Evolutionary conservation across 2,329 filamentous ascomycete species (phyloP).

Genomic region (Fusarium begoniae): DNA sequence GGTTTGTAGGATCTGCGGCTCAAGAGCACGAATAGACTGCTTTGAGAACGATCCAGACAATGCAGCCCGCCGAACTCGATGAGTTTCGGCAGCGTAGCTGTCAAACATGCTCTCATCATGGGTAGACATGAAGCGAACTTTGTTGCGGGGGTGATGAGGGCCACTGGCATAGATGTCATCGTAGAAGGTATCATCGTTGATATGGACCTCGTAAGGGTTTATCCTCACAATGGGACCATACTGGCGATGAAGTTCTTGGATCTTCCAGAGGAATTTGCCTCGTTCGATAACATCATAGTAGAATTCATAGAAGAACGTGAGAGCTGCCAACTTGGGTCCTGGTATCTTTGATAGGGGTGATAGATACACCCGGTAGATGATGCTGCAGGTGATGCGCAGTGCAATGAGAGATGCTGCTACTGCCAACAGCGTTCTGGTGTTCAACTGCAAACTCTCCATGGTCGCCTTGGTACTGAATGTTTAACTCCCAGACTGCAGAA

Average conservation of each 20-base stretch:
- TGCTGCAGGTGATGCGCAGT: background rate
- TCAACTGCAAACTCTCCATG: background rate
- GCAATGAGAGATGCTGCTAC: background rate
- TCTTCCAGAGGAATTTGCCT: background rate
- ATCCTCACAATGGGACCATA: background rate
- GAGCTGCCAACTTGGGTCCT: background rate
- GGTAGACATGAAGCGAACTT: background rate
- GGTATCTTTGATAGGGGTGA: background rate
- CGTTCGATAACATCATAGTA: slow-evolving; percentile 1
- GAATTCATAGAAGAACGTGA: background rate
- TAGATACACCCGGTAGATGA: background rate
- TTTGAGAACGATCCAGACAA: background rate
- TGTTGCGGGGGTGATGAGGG: background rate
- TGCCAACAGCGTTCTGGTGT: background rate
- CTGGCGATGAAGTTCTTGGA: background rate
- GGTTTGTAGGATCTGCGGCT: background rate
- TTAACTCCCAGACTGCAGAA: fast-evolving
- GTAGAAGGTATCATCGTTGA: background rate
- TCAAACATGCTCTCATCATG: slow-evolving; percentile 5
- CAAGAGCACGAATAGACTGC: background rate
- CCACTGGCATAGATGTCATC: background rate
- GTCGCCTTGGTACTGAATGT: fast-evolving
- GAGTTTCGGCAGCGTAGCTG: background rate
- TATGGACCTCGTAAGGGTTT: background rate
- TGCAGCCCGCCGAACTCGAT: background rate